Percentiles rank a stretch among this genome's conserved stretches.
phyloP scores from a whole-genome alignment of 768 basidiomycete species.

The Rubroboletus satanas region DNA sequence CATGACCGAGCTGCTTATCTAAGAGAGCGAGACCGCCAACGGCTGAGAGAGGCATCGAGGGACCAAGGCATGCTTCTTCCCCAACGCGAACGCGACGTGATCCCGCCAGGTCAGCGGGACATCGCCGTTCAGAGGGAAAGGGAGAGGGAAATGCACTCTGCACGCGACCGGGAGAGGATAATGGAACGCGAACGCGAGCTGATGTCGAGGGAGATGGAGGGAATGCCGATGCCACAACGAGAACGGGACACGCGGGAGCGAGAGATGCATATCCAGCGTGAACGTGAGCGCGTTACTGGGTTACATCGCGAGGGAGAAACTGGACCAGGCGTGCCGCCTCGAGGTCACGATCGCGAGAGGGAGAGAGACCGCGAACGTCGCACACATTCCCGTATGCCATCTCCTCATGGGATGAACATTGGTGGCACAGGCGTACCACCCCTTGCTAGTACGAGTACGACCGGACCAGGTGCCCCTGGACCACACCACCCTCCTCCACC shows the following conservation, averaged over 20 bases:
- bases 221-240: slow-evolving; percentile 17
- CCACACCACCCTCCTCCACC: slow-evolving; percentile 18
- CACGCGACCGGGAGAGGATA: slow-evolving; percentile 23
- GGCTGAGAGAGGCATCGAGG: slow-evolving; percentile 16
- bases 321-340: slow-evolving; percentile 23
- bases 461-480: slow-evolving; percentile 21
- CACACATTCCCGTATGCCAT: slow-evolving; percentile 24
- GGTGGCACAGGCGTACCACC: slow-evolving; percentile 10
- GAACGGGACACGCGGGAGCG: slow-evolving; percentile 28
- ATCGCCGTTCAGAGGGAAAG: slow-evolving; percentile 25
- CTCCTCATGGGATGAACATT: slow-evolving; percentile 19
- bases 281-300: slow-evolving; percentile 23
- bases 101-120: slow-evolving; percentile 16
- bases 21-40: slow-evolving; percentile 25
- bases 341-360: slow-evolving; percentile 27
- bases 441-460: not conserved
- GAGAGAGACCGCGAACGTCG: slow-evolving; percentile 32
- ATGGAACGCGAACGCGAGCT: slow-evolving; percentile 24
- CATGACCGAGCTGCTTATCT: slow-evolving; percentile 20
- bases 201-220: slow-evolving; percentile 24
- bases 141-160: slow-evolving; percentile 18
- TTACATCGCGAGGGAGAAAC: slow-evolving; percentile 24
- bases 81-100: slow-evolving; percentile 24
- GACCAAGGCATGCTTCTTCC: slow-evolving; percentile 19
- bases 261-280: slow-evolving; percentile 27